These are phyloP conservation scores for Krasilnikovozyma curviuscula DNA, from an alignment of 768 basidiomycete species.

Conservation along the genomic window DNA sequence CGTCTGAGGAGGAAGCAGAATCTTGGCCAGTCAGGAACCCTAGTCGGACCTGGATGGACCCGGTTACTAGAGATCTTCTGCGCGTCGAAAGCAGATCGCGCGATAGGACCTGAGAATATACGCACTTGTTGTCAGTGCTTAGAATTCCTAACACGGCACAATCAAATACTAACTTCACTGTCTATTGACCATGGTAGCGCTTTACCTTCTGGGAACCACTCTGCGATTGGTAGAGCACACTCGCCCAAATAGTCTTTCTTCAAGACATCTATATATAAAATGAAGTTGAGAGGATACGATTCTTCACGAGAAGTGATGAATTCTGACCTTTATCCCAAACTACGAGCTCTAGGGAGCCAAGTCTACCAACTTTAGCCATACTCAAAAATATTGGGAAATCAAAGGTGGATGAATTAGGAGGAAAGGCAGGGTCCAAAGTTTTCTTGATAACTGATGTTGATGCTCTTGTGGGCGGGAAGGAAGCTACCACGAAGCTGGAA, in stretches of 20 bases:
- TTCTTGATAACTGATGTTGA: slow-evolving; percentile 61
- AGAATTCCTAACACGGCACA: not conserved
- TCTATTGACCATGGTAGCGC: slow-evolving; percentile 32
- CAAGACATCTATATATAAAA: slow-evolving; percentile 39
- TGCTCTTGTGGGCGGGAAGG: slow-evolving; percentile 38
- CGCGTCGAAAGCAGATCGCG: slow-evolving; percentile 31
- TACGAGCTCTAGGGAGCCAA: slow-evolving; percentile 47
- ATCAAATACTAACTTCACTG: slow-evolving; percentile 41
- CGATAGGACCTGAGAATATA: not conserved
- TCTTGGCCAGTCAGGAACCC: slow-evolving; percentile 33
- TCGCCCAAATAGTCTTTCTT: slow-evolving; percentile 91
- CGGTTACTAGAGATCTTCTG: slow-evolving; percentile 35
- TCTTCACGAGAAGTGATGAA: not conserved
- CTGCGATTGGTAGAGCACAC: slow-evolving; percentile 50
- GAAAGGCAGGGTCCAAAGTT: slow-evolving; percentile 46
- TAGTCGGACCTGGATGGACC: slow-evolving; percentile 41
- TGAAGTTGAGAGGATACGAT: not conserved
- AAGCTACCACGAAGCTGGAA: slow-evolving; percentile 56
- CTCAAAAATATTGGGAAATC: slow-evolving; percentile 71
- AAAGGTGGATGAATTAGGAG: slow-evolving; percentile 57
- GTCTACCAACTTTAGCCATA: slow-evolving; percentile 35
- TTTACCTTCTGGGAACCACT: slow-evolving; percentile 54
- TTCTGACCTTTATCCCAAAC: slow-evolving; percentile 63
- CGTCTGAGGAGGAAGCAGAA: not conserved
- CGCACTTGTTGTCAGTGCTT: not conserved